A percentile compares a stretch with the other conserved stretches of the same genome.
Conservation (phyloP, 352 stramenopile genomes). For the Globisporangium apiculatum region DNA sequence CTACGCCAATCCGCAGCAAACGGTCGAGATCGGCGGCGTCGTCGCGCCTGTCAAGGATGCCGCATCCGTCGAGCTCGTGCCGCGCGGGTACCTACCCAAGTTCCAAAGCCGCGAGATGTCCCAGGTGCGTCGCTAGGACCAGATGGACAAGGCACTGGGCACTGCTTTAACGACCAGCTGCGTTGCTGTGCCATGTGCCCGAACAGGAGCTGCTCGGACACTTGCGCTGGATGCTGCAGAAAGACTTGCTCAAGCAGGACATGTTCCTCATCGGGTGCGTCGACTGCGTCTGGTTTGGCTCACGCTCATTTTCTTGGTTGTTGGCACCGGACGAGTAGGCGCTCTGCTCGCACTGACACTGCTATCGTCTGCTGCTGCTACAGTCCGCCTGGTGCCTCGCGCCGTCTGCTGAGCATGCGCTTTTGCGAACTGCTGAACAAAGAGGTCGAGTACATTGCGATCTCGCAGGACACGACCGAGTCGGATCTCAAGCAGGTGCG, state of each 20-base stretch:
- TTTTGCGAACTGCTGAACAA: constrained; percentile 84
- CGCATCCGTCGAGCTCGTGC: constrained; percentile 30
- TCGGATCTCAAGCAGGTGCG: constrained; percentile 85
- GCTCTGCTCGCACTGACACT: neutral
- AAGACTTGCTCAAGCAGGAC: constrained; percentile 76
- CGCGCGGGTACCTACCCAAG: constrained; percentile 47
- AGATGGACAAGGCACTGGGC: neutral
- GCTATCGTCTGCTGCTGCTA: neutral
- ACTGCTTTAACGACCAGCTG: neutral
- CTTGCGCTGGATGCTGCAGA: constrained; percentile 85
- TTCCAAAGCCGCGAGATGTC: constrained; percentile 26
- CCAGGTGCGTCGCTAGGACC: constrained; percentile 17
- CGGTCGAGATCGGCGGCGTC: constrained; percentile 59
- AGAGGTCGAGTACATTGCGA: constrained; percentile 87
- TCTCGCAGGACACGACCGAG: constrained; percentile 93
- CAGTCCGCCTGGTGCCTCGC: constrained; percentile 66
- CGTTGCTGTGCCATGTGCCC: neutral
- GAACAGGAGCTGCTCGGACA: constrained; percentile 58
- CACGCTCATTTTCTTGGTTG: no score
- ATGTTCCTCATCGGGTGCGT: constrained; percentile 83
- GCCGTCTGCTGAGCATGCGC: constrained; percentile 67
- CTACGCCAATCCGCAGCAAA: constrained; percentile 6
- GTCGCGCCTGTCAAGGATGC: constrained; percentile 32
- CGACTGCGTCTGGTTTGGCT: no score
- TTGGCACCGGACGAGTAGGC: no score